Base-by-base conservation (phyloP, 2,329 filamentous ascomycete species). In the Sporothrix protearum region DNA sequence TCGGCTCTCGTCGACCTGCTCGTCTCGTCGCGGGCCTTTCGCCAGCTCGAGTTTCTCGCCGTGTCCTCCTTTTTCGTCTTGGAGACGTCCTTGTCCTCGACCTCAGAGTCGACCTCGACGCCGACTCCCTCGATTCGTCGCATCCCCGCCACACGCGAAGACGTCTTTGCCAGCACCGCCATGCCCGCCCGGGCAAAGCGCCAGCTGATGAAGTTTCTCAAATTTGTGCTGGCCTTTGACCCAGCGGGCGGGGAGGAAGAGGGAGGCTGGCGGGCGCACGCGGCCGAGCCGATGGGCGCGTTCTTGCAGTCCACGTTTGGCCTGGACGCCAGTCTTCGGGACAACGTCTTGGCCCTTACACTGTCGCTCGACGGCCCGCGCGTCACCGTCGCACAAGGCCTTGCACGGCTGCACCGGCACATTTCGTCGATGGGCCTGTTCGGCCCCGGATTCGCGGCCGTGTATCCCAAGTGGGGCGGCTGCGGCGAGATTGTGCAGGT, bases 401-500 rank as follows among this genome's bases (percentile, higher is more conserved):
- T 98, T 30, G 86, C 88, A 1, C 86, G 88, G 33, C 92, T 98
- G 71, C 86, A 91, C 75, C 88, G 90, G 59, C 94, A 99, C 80
- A 83, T 98, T 68, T 87, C 88, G 16, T 97, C 95, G 0, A 94
- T 96, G 80, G 94, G 95, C 8, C 83, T 92, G 4, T 95, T 97
- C 76, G 95, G 95, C 0, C 87, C 92, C 64, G 94, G 95, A 10
- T 98, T 98, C 78, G 92, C 92, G 68, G 92, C 93, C 63, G 89
- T 99, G 14, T 88, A 97, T 75, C 91, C 94, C 28, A 97, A 97
- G 84, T 99, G 94, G 91, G 95, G 95, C 63, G 94, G 95, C 36
- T 85, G 92, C 63, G 91, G 93, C 42, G 95, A 99, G 81, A 89
- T 98, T 73, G 89, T 92, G 39, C 95, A 99, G 83, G 94, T 97